Evolutionary conservation across 2,329 filamentous ascomycete species (phyloP).

Genomic region (Calonectria hongkongensis): DNA sequence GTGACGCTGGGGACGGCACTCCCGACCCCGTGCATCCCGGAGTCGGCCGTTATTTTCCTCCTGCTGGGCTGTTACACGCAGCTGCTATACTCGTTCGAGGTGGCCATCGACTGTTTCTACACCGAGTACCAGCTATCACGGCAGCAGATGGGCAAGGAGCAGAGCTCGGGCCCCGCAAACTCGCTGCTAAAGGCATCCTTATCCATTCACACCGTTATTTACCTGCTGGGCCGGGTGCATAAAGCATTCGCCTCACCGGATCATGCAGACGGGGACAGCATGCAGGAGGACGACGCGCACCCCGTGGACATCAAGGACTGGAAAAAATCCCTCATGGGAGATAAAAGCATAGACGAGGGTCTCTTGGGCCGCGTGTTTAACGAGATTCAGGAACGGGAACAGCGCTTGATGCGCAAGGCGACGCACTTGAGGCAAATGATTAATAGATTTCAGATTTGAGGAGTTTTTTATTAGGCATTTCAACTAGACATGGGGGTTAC

Average conservation of each 20-base stretch:
- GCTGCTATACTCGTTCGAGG: constrained; percentile 38
- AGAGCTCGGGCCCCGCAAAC: constrained; percentile 26
- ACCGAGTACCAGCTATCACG: constrained; percentile 29
- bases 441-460: constrained; percentile 39
- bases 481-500: not conserved
- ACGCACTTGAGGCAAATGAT: constrained; percentile 39
- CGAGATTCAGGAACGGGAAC: constrained; percentile 41
- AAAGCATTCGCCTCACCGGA: constrained; percentile 25
- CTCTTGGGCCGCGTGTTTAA: constrained; percentile 37
- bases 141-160: constrained; percentile 17
- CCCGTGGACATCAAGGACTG: constrained; percentile 27
- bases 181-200: constrained; percentile 39
- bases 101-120: constrained; percentile 39
- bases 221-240: constrained; percentile 38
- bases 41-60: constrained; percentile 39
- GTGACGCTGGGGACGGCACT: not conserved
- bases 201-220: constrained; percentile 40
- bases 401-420: constrained; percentile 37
- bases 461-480: not conserved
- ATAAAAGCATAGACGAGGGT: constrained; percentile 34
- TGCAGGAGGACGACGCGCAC: constrained; percentile 8
- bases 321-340: constrained; percentile 38
- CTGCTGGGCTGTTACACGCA: constrained; percentile 41
- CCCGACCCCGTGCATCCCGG: constrained; percentile 29
- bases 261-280: not conserved